These are phyloP conservation scores for Phytophthora citricola DNA, from an alignment of 352 stramenopile species.

Conservation along the genomic window DNA sequence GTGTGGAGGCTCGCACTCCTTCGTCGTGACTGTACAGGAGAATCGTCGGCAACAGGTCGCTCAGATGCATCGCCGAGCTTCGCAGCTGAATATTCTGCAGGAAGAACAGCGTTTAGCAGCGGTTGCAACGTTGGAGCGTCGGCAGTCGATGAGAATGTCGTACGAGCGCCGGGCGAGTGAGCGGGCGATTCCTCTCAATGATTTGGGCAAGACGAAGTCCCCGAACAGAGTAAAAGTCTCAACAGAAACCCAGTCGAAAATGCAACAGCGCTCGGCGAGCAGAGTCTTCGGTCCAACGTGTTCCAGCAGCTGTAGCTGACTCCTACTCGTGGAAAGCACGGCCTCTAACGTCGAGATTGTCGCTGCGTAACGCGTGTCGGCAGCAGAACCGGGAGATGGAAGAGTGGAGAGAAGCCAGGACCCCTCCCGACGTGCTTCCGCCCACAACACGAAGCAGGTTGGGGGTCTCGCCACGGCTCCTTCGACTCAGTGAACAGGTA, in stretches of 20 bases:
- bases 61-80: constrained; percentile 46
- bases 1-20: constrained; percentile 67
- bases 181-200: background rate
- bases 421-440: constrained; percentile 24
- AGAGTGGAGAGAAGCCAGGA: constrained; percentile 38
- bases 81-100: constrained; percentile 40
- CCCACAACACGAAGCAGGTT: constrained; percentile 19
- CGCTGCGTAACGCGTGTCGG: constrained; percentile 57
- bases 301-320: constrained; percentile 14
- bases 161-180: constrained; percentile 8
- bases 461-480: constrained; percentile 53
- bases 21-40: constrained; percentile 73
- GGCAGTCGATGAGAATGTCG: constrained; percentile 7
- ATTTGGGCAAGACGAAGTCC: background rate
- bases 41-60: constrained; percentile 51
- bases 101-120: constrained; percentile 29
- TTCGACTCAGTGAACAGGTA: constrained; percentile 49
- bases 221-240: constrained; percentile 4
- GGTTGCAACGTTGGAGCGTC: constrained; percentile 10
- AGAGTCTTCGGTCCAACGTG: constrained; percentile 6
- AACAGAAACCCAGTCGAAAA: constrained; percentile 7
- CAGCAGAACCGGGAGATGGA: constrained; percentile 45
- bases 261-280: constrained; percentile 33
- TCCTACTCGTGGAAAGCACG: constrained; percentile 57
- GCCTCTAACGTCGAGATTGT: constrained; percentile 54